phyloP scores from a whole-genome alignment of 169 alveolate genomes.

The Plasmodium cynomolgi region DNA sequence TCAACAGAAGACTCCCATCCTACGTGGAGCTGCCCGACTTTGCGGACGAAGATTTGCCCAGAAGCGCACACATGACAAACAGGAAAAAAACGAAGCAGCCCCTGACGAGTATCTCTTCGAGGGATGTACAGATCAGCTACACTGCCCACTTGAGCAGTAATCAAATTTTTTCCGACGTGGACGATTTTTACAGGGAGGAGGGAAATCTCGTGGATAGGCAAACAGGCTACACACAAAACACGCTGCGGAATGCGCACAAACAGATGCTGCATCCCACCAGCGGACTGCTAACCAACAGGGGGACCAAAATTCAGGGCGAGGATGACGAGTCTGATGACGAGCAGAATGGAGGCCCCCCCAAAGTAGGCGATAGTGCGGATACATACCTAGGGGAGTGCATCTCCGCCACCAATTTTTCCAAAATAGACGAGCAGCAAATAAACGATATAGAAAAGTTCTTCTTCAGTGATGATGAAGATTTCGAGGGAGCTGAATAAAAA shows the following conservation, averaged over 20 bases:
- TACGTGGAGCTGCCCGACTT: conserved; percentile 46
- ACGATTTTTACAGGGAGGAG: conserved; percentile 59
- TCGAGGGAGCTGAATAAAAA: not conserved
- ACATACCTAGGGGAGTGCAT: not conserved
- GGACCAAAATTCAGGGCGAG: conserved; percentile 61
- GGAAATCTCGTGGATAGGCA: not conserved
- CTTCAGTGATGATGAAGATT: conserved; percentile 23
- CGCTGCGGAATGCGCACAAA: not conserved
- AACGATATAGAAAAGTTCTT: conserved; percentile 58
- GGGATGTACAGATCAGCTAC: conserved; percentile 7
- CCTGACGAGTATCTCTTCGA: conserved; percentile 17
- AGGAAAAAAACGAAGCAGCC: not conserved
- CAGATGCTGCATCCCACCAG: not conserved
- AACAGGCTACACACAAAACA: not conserved
- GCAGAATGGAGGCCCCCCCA: not conserved
- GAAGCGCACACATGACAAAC: conserved; percentile 26
- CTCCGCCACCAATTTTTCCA: not conserved
- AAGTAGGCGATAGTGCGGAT: not conserved
- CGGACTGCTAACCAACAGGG: conserved; percentile 18
- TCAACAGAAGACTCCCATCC: conserved; percentile 11
- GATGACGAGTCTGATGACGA: conserved; percentile 69
- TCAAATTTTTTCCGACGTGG: conserved; percentile 23
- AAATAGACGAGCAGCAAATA: conserved; percentile 16
- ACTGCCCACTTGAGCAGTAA: not conserved
- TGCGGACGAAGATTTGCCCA: conserved; percentile 34